A percentile compares a stretch with the other conserved stretches of the same genome.
phyloP scores from a whole-genome alignment of 2,329 filamentous ascomycete genomes.

The Aspergillus pseudoglaucus region DNA sequence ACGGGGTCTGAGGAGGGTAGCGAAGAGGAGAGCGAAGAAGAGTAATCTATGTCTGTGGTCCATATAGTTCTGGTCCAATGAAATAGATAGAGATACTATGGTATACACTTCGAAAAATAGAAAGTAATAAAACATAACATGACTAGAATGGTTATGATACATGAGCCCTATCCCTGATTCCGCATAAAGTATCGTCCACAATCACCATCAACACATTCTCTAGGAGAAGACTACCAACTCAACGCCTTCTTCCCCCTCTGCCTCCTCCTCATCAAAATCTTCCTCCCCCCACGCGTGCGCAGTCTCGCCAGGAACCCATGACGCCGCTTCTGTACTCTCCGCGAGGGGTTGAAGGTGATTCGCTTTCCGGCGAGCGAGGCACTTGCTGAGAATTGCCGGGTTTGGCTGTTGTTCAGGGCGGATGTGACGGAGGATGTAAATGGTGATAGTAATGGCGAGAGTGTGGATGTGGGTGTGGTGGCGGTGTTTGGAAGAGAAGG shows the following conservation, averaged over 20 bases:
- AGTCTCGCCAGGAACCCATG: slow-evolving; percentile 54
- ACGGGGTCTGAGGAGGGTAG: slow-evolving; percentile 43
- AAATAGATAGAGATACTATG: background rate
- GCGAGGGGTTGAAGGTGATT: slow-evolving; percentile 54
- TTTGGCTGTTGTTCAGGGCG: slow-evolving; percentile 21
- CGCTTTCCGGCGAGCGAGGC: slow-evolving; percentile 39
- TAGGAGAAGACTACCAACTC: slow-evolving; percentile 42
- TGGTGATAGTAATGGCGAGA: slow-evolving; percentile 1
- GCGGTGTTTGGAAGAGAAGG: slow-evolving; percentile 11
- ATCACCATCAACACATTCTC: background rate
- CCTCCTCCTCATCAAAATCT: slow-evolving; percentile 48
- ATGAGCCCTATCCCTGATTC: too few species aligned
- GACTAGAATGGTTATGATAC: too few species aligned
- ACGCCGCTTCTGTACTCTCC: slow-evolving; percentile 55
- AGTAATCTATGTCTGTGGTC: slow-evolving; percentile 11
- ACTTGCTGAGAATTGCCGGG: slow-evolving; percentile 39
- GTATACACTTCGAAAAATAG: too few species aligned
- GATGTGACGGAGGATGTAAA: slow-evolving; percentile 4
- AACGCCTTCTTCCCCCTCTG: slow-evolving; percentile 48
- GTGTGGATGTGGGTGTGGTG: background rate
- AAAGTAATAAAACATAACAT: too few species aligned
- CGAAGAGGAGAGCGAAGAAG: slow-evolving; percentile 37
- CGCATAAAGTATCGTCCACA: too few species aligned
- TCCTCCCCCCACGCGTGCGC: slow-evolving; percentile 47
- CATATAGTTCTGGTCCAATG: background rate